These are phyloP conservation scores for Candida sanyaensis DNA, from an alignment of 1,139 yeast genomes.

Conservation along the genomic window DNA sequence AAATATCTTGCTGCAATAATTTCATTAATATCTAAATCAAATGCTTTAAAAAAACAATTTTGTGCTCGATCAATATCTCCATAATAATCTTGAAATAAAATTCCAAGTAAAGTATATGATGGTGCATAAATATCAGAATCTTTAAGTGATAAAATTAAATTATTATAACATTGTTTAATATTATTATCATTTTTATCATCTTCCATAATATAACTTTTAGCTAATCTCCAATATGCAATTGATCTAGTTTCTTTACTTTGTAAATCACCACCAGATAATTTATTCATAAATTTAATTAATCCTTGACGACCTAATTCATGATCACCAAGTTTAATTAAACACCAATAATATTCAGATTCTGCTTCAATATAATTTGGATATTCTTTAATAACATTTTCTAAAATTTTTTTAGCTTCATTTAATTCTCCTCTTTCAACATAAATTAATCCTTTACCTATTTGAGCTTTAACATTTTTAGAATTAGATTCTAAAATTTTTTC, in stretches of 20 bases:
- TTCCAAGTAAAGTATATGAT: slow-evolving; percentile 79
- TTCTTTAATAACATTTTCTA: slow-evolving; percentile 51
- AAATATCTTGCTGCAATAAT: slow-evolving; percentile 71
- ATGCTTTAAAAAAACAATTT: slow-evolving; percentile 87
- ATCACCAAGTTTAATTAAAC: slow-evolving; percentile 58
- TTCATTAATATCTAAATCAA: slow-evolving; percentile 82
- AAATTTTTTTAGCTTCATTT: slow-evolving; percentile 51
- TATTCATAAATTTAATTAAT: slow-evolving; percentile 43
- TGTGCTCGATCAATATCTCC: slow-evolving; percentile 70
- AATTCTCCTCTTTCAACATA: slow-evolving; percentile 65
- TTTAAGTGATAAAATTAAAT: slow-evolving; percentile 64
- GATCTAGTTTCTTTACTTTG: slow-evolving; percentile 61
- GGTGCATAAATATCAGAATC: slow-evolving; percentile 68
- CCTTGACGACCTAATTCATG: slow-evolving; percentile 56
- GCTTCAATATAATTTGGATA: slow-evolving; percentile 64
- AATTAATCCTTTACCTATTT: slow-evolving; percentile 81
- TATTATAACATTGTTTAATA: slow-evolving; percentile 48
- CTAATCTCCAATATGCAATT: slow-evolving; percentile 67
- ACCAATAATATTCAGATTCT: slow-evolving; percentile 76
- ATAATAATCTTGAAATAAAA: slow-evolving; percentile 58
- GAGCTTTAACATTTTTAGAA: slow-evolving; percentile 54
- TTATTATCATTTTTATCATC: slow-evolving; percentile 22
- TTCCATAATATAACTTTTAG: slow-evolving; percentile 50
- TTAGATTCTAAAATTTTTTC: slow-evolving; percentile 57
- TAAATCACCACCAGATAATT: slow-evolving; percentile 51